phyloP scores from a whole-genome alignment of 495 filamentous ascomycete species.

The Xylaria bambusicola region DNA sequence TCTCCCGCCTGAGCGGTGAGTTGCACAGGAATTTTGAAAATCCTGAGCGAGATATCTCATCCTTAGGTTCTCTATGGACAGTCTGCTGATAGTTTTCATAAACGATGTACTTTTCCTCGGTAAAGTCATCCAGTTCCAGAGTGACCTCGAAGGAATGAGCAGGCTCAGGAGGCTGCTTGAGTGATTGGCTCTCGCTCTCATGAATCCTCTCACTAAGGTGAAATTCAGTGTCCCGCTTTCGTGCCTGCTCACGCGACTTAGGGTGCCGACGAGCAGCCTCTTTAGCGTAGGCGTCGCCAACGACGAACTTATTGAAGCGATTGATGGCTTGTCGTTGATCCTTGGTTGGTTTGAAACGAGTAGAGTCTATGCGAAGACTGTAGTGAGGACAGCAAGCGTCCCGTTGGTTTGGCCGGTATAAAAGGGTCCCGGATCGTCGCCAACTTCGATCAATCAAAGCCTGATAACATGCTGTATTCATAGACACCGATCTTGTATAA shows the following conservation, averaged over 20 bases:
- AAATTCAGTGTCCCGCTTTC: constrained; percentile 70
- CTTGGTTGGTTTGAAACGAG: constrained; percentile 67
- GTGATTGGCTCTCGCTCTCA: constrained; percentile 58
- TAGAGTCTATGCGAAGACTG: constrained; percentile 79
- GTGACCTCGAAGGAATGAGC: constrained; percentile 78
- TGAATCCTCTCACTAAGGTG: constrained; percentile 73
- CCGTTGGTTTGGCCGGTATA: constrained; percentile 86
- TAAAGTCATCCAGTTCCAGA: constrained; percentile 76
- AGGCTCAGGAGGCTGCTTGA: constrained; percentile 64
- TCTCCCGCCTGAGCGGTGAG: constrained; percentile 67
- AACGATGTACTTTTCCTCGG: constrained; percentile 82
- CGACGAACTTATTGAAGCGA: constrained; percentile 83
- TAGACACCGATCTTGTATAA: constrained; percentile 68
- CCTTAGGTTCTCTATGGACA: constrained; percentile 73
- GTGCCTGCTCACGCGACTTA: constrained; percentile 77
- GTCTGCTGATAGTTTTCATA: constrained; percentile 84
- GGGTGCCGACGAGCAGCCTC: constrained; percentile 75
- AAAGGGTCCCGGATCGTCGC: constrained; percentile 79
- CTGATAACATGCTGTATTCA: constrained; percentile 77
- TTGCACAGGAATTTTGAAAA: constrained; percentile 84
- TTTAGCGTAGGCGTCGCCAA: constrained; percentile 75
- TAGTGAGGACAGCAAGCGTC: constrained; percentile 94
- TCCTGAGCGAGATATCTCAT: constrained; percentile 64
- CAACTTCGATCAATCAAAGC: constrained; percentile 82
- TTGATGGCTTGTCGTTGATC: constrained; percentile 88